Evolutionary conservation across 2,329 filamentous ascomycete species (phyloP).

Genomic region (Pseudogymnoascus sp.): DNA sequence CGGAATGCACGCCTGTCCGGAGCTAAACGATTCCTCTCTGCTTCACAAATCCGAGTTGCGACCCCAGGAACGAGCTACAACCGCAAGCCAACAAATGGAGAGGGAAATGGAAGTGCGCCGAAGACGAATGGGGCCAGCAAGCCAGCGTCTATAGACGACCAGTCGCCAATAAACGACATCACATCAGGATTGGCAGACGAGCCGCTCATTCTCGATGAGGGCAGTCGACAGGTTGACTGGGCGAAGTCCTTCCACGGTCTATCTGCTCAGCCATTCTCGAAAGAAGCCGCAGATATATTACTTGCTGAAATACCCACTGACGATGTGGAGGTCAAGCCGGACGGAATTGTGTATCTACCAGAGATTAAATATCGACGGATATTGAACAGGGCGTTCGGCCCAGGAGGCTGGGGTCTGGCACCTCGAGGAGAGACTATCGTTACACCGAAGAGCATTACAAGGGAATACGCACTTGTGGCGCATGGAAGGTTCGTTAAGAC

Average conservation of each 20-base stretch:
- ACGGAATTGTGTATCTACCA: constrained; percentile 90
- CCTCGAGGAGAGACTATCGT: constrained; percentile 71
- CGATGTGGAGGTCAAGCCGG: constrained; percentile 94
- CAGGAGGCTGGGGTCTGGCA: constrained; percentile 90
- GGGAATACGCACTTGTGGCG: constrained; percentile 87
- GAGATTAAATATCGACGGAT: constrained; percentile 97
- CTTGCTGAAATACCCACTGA: constrained; percentile 54
- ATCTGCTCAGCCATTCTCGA: constrained; percentile 52
- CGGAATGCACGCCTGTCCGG: neutral
- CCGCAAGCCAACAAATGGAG: constrained; percentile 16
- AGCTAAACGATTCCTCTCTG: constrained; percentile 15
- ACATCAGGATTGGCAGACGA: constrained; percentile 43
- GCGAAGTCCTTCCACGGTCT: constrained; percentile 63
- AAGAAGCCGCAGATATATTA: constrained; percentile 53
- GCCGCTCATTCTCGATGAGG: constrained; percentile 37
- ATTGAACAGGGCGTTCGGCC: constrained; percentile 83
- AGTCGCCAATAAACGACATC: constrained; percentile 31
- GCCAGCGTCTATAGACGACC: constrained; percentile 46
- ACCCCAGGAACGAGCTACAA: constrained; percentile 20
- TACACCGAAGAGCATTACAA: constrained; percentile 50
- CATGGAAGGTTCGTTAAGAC: constrained; percentile 63
- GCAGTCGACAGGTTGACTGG: constrained; percentile 57
- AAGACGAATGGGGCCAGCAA: constrained; percentile 26
- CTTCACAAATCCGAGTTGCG: constrained; percentile 17
- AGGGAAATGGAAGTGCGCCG: neutral